Evolutionary conservation across 2,329 filamentous ascomycete species (phyloP).

Genomic region (Lachnellula arida): DNA sequence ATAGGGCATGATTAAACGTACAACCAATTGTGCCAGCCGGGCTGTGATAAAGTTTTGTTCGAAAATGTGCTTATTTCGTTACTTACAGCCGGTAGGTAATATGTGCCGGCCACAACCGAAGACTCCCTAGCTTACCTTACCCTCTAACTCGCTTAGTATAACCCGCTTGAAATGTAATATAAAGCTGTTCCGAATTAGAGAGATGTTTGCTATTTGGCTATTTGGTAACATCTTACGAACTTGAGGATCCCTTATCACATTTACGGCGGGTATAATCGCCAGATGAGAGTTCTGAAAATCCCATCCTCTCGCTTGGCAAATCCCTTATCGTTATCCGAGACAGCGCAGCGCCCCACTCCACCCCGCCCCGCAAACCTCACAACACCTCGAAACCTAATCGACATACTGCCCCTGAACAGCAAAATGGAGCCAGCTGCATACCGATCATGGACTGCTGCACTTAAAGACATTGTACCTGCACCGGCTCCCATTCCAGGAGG

Average conservation of each 20-base stretch:
- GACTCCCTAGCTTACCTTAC: no score
- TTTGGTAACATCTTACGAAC: not conserved
- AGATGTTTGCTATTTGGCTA: not conserved
- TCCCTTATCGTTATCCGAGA: not conserved
- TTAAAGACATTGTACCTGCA: not conserved
- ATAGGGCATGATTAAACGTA: no score
- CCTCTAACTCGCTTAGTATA: no score
- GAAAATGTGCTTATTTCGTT: not conserved
- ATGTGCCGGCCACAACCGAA: not conserved
- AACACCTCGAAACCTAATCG: not conserved
- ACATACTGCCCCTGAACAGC: not conserved
- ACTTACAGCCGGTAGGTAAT: not conserved
- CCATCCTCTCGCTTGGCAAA: not conserved
- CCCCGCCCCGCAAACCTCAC: not conserved
- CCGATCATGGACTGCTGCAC: not conserved
- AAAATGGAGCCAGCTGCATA: slow-evolving; percentile 9
- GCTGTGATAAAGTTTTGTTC: not conserved
- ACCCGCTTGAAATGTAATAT: no score
- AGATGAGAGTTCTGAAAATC: not conserved
- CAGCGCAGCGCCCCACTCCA: not conserved
- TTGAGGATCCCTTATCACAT: not conserved
- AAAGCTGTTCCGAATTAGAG: no score
- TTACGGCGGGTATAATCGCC: not conserved
- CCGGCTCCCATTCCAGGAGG: not conserved
- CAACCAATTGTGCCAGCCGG: slow-evolving; percentile 2